Evolutionary conservation across 257 asterid genomes (phyloP), one percentile per base, ranked within the genome.

Genomic region (Mitragyna speciosa): DNA sequence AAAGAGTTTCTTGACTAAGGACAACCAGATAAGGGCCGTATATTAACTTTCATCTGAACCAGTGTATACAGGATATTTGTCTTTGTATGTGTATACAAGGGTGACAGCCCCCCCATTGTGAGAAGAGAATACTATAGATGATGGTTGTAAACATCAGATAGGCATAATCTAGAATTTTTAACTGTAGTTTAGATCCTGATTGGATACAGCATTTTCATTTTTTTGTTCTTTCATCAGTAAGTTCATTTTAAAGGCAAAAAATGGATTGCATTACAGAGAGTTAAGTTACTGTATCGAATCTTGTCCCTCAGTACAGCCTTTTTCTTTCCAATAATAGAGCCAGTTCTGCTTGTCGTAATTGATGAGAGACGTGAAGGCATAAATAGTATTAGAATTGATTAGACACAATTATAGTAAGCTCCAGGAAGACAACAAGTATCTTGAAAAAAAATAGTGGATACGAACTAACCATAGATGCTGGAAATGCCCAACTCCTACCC

Each of bases 1-100:
- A 22, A 81, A 75, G 85, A 80, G 86, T 31, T 85, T 84, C 78
- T 84, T 89, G 73, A 82, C 81, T 15, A 86, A 81, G 80, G 89
- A 83, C 22, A 82, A 30, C 66, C 72, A 74, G 78, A 45, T 81
- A 51, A 47, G 73, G 79, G 68, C 66, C 30, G 49, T 71, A 72
- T 70, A 72, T 33, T 84, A 45, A 54, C 52, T 2, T 33, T 47
- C 26, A 10, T 26, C 10, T 51, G 70, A 22, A 12, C 17, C 11
- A 12, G 31, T 58, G 58, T n/a, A 9, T 54, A 24, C 47, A 41
- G 70, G 30, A 22, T 72, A 43, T 72, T 24, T 73, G 36, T 16
- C 30, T 17, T 3, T 39, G 26, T 2, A 20, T 36, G 12, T 41
- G 12, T 41, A 33, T 17, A n/a, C 2, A 12, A 8, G 72, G 49